Conservation (phyloP, 306 rosid species). For the Phaseolus lunatus region DNA sequence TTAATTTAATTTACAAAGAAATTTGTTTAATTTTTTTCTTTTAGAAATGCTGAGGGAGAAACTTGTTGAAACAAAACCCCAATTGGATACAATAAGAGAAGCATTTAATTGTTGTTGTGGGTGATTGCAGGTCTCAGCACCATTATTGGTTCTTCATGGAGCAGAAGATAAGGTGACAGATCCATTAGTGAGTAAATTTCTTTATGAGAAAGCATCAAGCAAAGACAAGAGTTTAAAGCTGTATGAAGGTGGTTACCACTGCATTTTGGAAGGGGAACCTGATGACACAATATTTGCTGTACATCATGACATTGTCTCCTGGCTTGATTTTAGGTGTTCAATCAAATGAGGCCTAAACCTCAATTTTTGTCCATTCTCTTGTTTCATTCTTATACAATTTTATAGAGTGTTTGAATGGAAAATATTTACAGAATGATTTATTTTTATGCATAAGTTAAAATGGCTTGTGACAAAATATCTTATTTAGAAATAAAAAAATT, state of each 20-base stretch:
- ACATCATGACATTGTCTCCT: constrained; percentile 72
- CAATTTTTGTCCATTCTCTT: background rate
- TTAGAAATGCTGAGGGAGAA: no score
- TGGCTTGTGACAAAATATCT: no score
- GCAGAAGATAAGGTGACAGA: constrained; percentile 85
- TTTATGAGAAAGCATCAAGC: constrained; percentile 78
- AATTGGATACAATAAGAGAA: background rate
- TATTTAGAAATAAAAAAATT: no score
- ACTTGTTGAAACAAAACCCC: no score
- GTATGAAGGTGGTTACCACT: constrained; percentile 74
- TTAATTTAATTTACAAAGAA: no score
- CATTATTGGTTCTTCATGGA: constrained; percentile 87
- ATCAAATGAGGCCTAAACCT: constrained; percentile 2
- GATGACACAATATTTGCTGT: constrained; percentile 70
- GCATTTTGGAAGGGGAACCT: constrained; percentile 91
- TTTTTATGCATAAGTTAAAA: no score
- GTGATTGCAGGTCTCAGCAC: constrained; percentile 69
- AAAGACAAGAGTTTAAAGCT: constrained; percentile 74
- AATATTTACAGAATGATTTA: no score
- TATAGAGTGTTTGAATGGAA: no score
- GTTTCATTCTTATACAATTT: background rate
- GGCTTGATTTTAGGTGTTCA: constrained; percentile 71
- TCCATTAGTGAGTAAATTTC: constrained; percentile 78
- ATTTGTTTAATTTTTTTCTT: no score
- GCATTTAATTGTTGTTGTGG: background rate